Evolutionary conservation across 129 eudicot genomes (phyloP).

Genomic region (Pittosporum tobira): DNA sequence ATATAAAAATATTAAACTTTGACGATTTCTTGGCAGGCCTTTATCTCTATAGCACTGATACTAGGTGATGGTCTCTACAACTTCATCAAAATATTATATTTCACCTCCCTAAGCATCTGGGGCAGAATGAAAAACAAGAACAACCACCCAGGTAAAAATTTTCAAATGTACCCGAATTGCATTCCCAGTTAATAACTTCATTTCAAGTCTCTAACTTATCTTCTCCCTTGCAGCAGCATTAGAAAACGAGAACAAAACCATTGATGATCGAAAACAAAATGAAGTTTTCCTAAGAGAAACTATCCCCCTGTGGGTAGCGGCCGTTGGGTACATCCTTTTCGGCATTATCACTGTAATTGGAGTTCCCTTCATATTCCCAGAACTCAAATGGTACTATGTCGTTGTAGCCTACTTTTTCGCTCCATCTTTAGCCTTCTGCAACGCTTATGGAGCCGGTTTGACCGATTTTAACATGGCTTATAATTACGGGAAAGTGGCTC

Average conservation of each 20-base stretch:
- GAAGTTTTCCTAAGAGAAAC: constrained; percentile 55
- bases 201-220: background rate
- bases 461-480: constrained; percentile 83
- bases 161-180: background rate
- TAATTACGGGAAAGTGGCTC: constrained; percentile 80
- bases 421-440: constrained; percentile 85
- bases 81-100: constrained; percentile 42
- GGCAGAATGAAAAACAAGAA: constrained; percentile 34
- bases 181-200: background rate
- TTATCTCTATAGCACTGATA: constrained; percentile 65
- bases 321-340: constrained; percentile 40
- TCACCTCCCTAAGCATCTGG: constrained; percentile 43
- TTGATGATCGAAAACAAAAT: constrained; percentile 27
- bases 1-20: background rate
- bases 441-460: constrained; percentile 79
- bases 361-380: constrained; percentile 58
- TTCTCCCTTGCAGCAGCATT: constrained; percentile 11
- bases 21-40: constrained; percentile 51
- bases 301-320: constrained; percentile 62
- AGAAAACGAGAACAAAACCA: constrained; percentile 21
- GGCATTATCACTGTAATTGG: constrained; percentile 40
- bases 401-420: constrained; percentile 60
- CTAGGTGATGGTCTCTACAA: constrained; percentile 84
- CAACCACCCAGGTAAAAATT: constrained; percentile 22
- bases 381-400: constrained; percentile 77